These are phyloP conservation scores for Ophiorrhiza pumila DNA, from an alignment of 257 asterid species.

Conservation along the genomic window DNA sequence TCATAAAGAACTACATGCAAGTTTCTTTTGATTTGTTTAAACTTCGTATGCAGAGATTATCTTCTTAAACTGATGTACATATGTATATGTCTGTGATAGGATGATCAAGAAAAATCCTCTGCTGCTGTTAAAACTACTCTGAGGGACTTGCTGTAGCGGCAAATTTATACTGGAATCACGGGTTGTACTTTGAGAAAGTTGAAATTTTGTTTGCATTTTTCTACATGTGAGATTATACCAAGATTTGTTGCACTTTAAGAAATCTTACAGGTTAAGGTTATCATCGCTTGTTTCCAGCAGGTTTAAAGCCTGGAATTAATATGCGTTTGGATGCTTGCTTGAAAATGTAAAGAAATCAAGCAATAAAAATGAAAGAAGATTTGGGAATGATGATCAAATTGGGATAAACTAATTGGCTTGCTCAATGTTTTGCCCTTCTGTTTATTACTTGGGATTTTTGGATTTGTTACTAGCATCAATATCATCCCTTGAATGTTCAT, in stretches of 20 bases:
- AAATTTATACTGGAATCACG: neutral
- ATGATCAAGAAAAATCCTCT: slow-evolving; percentile 30
- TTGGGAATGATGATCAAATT: neutral
- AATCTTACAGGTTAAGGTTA: neutral
- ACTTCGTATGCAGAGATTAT: neutral
- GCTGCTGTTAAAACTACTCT: slow-evolving; percentile 43
- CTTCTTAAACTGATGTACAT: neutral
- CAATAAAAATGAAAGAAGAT: neutral
- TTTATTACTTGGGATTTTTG: neutral
- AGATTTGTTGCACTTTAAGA: neutral
- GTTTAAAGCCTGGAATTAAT: neutral
- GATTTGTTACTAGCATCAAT: neutral
- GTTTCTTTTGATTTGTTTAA: neutral
- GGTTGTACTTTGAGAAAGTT: neutral
- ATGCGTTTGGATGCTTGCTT: neutral
- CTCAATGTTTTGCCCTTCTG: neutral
- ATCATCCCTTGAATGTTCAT: too few species aligned
- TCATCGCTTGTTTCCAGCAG: neutral
- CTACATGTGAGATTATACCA: neutral
- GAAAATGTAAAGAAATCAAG: neutral
- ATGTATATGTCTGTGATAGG: neutral
- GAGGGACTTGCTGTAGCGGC: slow-evolving; percentile 39
- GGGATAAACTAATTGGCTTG: neutral
- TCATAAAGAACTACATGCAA: neutral
- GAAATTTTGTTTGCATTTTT: neutral